Base-by-base conservation (phyloP, 257 asterid species). In the Nicotiana sylvestris region DNA sequence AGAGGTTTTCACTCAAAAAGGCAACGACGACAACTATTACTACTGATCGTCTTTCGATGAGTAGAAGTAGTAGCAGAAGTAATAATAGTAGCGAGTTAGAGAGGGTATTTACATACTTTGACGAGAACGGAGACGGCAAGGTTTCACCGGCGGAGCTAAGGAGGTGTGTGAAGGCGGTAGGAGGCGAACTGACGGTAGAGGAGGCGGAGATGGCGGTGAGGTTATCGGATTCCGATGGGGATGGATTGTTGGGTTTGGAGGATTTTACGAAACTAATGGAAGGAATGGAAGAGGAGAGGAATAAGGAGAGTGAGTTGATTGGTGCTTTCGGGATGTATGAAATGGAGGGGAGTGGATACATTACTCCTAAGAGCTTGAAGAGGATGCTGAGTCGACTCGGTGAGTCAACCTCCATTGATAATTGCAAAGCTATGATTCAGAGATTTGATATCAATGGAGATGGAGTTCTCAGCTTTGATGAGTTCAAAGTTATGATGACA, bases 311-410 rank as follows among this genome's bases (percentile, higher is more conserved):
- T 66, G 93, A 88, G 76, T 55, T 92, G 82, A 86, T 37, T 9
- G 92, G 82, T 82, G 90, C 89, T 43, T 92, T 92, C 85, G 87
- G 81, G 46, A 82, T 87, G 92, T 92, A 92, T 85, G 94, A 84
- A 61, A 68, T 81, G 89, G 92, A 86, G 25, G 97, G 90, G 15
- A 86, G 88, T 61, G 94, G 90, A n/a, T 85, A 86, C 84, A 91
- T 92, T 21, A 92, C 94, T 9, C 90, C 93, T 4, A 86, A 78
- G 83, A 92, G 97, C 81, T 82, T 90, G 89, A 84, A 86, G 61
- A 87, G 89, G 67, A 89, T 89, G 94, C 83, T 90, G 72, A 89
- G 92, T 35, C 67, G 88, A 29, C 72, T 92, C 81, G 96, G 96
- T 17, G 93, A 90, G 65, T 66, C 85, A 46, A 82, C 77, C 65